Evolutionary conservation across 805 yeast species (phyloP), one percentile per base, ranked within the genome.

Genomic region (Teunomyces atbi): DNA sequence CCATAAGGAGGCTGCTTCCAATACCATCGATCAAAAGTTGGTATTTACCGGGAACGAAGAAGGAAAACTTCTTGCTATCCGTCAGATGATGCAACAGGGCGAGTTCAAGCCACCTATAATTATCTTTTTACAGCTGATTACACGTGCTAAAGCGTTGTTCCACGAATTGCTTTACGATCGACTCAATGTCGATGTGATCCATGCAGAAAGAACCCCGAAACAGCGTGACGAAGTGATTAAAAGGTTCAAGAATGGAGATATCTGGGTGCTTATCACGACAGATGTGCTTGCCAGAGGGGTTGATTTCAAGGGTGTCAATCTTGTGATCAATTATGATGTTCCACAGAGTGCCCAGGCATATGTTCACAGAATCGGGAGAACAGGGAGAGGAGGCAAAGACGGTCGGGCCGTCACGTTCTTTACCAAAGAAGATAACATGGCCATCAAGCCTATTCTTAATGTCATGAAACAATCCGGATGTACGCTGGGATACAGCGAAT

Each of bases 351-450:
- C 97, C 0, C 97, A 92, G 65, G 85, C 96, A 0, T 94, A 94
- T 64, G 97, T 94, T 39, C 99, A 94, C 66, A 82, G 99, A 70
- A 89, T 94, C 58, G 99, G 99, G 66, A 86, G 99, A 76, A 92
- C 99, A 2, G 99, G 99, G 55, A 84, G 99, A 76, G 96, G 89
- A 45, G 96, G 96, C 1, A 81, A 86, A 49, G 59, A 69, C 6
- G 99, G 99, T 47, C 78, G 77, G 56, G 97, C 98, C 0, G 81
- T 94, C 15, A 94, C 99, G 0, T 84, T 91, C 54, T 94, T 87
- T 71, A 92, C 99, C 20, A 91, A 90, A 61, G 96, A 89, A 52
- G 99, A 94, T 62, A 67, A 79, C 3, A 64, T 78, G 46, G 81
- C 86, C 2, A 77, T 94, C 38, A 86, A 87, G 61, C 86, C 94